phyloP scores from a whole-genome alignment of 1,139 yeast species.

The Lodderomyces oxycetoniae region DNA sequence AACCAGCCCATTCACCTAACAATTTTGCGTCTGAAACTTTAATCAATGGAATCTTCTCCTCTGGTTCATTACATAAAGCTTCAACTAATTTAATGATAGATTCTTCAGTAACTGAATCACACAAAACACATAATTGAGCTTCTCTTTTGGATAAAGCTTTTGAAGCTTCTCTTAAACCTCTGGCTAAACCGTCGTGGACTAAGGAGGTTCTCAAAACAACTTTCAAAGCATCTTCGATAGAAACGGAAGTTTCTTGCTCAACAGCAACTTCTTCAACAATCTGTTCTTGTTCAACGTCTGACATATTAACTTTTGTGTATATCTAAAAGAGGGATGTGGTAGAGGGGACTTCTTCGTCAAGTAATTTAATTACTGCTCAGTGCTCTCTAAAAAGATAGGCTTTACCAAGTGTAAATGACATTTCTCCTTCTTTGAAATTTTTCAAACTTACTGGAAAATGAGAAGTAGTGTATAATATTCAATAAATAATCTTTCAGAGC shows the following conservation, averaged over 20 bases:
- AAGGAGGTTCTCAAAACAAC: slow-evolving; percentile 97
- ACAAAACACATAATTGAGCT: slow-evolving; percentile 96
- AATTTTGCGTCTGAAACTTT: slow-evolving; percentile 99
- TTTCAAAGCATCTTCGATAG: slow-evolving; percentile 98
- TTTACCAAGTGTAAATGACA: no score
- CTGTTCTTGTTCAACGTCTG: slow-evolving; percentile 84
- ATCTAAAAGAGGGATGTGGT: slow-evolving; percentile 2
- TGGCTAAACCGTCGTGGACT: slow-evolving; percentile 99
- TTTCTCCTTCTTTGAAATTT: no score
- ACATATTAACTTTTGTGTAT: slow-evolving; percentile 45
- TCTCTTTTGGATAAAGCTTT: slow-evolving; percentile 97
- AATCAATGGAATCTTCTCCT: slow-evolving; percentile 94
- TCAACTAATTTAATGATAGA: slow-evolving; percentile 96
- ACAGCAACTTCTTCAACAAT: slow-evolving; percentile 82
- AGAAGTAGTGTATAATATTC: no score
- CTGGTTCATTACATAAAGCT: slow-evolving; percentile 98
- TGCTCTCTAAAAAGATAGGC: slow-evolving; percentile 33
- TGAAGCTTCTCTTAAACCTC: slow-evolving; percentile 99
- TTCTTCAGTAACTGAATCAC: slow-evolving; percentile 98
- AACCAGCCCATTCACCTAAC: slow-evolving; percentile 99
- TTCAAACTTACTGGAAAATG: no score
- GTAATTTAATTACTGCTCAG: slow-evolving; percentile 63
- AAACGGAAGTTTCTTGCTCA: slow-evolving; percentile 84
- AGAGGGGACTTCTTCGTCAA: slow-evolving; percentile 83
- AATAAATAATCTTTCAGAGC: no score